Percentiles rank a stretch among this genome's conserved stretches.
Conservation (phyloP, 169 alveolate genomes). For the Eimeria sp. region DNA sequence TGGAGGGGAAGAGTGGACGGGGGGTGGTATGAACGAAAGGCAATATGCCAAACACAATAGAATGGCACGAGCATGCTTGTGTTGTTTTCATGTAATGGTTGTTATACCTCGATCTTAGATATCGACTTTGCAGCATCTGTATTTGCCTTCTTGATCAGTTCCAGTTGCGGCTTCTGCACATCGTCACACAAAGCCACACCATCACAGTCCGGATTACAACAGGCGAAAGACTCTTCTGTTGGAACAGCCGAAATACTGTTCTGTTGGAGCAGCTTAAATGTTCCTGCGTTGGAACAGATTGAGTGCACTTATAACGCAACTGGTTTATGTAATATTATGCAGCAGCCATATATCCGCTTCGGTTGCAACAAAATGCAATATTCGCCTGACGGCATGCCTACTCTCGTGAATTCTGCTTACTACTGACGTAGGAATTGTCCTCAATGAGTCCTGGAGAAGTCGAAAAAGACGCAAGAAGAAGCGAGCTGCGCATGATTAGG, state of each 20-base stretch:
- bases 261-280: neutral
- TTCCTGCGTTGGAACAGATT: neutral
- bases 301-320: too few species aligned
- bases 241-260: too few species aligned
- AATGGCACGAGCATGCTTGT: neutral
- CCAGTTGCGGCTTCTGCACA: slow-evolving; percentile 55
- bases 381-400: neutral
- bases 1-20: neutral
- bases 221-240: too few species aligned
- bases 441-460: slow-evolving; percentile 10
- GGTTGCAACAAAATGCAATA: too few species aligned
- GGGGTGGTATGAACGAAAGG: too few species aligned
- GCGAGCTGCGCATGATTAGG: too few species aligned
- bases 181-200: neutral
- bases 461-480: neutral
- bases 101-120: slow-evolving; percentile 7
- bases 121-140: slow-evolving; percentile 20
- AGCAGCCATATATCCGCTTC: too few species aligned
- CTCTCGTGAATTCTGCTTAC: neutral
- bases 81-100: neutral
- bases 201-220: too few species aligned
- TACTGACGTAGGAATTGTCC: slow-evolving; percentile 5
- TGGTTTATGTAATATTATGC: too few species aligned
- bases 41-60: too few species aligned
- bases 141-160: slow-evolving; percentile 49